Evolutionary conservation across 1,284 basidiomycete genomes (phyloP), one percentile per base, ranked within the genome.

Genomic region (Sparassis latifolia): DNA sequence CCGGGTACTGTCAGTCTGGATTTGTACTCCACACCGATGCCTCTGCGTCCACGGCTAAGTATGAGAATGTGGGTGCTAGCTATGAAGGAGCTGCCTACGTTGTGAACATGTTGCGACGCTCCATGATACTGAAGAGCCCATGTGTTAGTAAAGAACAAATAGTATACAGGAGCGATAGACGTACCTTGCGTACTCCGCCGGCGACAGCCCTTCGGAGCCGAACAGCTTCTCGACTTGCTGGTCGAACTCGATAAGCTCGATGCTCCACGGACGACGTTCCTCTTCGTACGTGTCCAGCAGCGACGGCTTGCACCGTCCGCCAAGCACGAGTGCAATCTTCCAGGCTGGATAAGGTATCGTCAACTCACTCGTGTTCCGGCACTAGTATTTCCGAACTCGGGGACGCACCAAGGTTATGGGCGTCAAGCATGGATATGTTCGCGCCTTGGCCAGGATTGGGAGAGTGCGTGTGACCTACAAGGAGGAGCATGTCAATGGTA

Each of bases 161-260:
- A 20, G 1, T 20, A 20, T 20, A 20, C 20, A 20, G 20, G 20
- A 20, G 20, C 20, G 20, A 20, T 20, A 20, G 20, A 20, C 20
- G 20, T 20, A 20, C 20, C 20, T 20, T 20, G 20, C 20, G 20
- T 20, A 20, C 20, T 20, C 20, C 20, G 20, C 20, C 20, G 20
- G 20, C 20, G 32, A 37, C 35, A 38, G n/a, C 35, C 35, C 35
- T n/a, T 38, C 45, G 35, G 41, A 45, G 4, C 35, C 5, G 45
- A 46, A 30, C 10, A 43, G n/a, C 20, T 51, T 35, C n/a, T 33
- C 20, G n/a, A 51, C 10, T 9, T 47, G 35, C 45, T 51, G 47
- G 30, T 51, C 50, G 42, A 51, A 39, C 32, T 47, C 20, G 5
- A 51, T 47, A 29, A 51, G 45, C 12, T 47, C 45, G 20, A 51